These are phyloP conservation scores for Macrophomina phaseolina DNA, from an alignment of 2,329 filamentous ascomycete species.

Conservation along the genomic window DNA sequence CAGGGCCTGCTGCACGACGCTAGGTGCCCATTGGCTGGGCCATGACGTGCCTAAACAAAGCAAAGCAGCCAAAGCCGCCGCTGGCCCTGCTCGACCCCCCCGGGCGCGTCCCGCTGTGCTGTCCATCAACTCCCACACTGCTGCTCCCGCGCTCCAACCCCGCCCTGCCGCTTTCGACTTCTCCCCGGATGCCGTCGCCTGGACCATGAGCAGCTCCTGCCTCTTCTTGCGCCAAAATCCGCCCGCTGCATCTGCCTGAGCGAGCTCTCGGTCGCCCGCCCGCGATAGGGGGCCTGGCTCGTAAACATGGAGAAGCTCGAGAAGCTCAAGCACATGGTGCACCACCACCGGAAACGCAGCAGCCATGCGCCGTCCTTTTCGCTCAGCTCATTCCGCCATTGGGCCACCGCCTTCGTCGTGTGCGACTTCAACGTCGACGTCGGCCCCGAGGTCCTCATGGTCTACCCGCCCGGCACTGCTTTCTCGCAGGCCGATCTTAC, in stretches of 20 bases:
- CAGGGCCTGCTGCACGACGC: slow-evolving; percentile 19
- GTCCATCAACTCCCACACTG: neutral
- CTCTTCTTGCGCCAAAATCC: neutral
- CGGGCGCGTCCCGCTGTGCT: neutral
- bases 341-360: slow-evolving; percentile 29
- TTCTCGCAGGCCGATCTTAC: slow-evolving; percentile 47
- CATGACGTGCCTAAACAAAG: slow-evolving; percentile 13
- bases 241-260: slow-evolving; percentile 3
- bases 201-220: slow-evolving; percentile 20
- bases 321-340: slow-evolving; percentile 41
- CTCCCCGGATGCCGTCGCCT: neutral
- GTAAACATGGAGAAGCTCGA: slow-evolving; percentile 43
- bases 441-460: slow-evolving; percentile 49
- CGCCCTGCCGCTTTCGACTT: neutral
- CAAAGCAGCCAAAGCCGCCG: slow-evolving; percentile 9
- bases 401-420: slow-evolving; percentile 49
- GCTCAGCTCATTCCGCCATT: slow-evolving; percentile 41
- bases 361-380: slow-evolving; percentile 10
- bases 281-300: slow-evolving; percentile 18
- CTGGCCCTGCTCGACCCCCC: neutral
- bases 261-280: neutral
- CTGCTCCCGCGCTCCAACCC: neutral
- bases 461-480: slow-evolving; percentile 47
- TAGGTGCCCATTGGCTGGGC: neutral
- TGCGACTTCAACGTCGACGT: slow-evolving; percentile 53